Conservation (phyloP, 805 yeast genomes). For the Saccharomyces jurei region DNA sequence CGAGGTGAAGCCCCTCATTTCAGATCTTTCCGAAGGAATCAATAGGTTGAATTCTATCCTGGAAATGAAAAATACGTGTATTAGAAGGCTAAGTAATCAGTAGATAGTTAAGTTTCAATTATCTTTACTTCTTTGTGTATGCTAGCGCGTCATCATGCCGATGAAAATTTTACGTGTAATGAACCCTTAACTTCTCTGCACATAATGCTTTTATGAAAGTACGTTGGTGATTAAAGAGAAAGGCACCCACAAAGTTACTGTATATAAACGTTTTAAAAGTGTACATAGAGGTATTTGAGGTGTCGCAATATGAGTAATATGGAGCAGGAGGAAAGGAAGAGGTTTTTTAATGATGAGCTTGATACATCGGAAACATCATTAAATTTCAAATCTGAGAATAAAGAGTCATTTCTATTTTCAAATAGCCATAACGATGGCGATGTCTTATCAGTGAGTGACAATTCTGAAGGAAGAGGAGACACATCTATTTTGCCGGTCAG, state of each 20-base stretch:
- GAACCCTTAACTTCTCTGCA: neutral
- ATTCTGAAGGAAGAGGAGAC: conserved; percentile 2
- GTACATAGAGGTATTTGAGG: too few relatives aligned
- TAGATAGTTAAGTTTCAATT: neutral
- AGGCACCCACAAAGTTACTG: neutral
- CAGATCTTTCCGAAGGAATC: conserved; percentile 47
- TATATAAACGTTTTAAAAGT: neutral
- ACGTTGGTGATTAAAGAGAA: neutral
- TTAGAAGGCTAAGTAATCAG: conserved; percentile 26
- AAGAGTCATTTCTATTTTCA: conserved; percentile 18
- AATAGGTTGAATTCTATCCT: conserved; percentile 42
- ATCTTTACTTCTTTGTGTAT: neutral
- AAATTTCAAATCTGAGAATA: conserved; percentile 8
- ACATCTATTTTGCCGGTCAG: neutral
- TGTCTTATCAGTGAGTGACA: neutral
- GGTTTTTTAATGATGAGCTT: conserved; percentile 27
- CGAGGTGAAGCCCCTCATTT: conserved; percentile 40
- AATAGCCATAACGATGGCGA: neutral
- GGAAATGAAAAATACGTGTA: conserved; percentile 40
- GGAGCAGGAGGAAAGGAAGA: conserved; percentile 9
- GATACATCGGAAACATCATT: conserved; percentile 17
- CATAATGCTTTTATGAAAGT: neutral
- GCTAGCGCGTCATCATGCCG: neutral
- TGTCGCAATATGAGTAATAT: neutral
- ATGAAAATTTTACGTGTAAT: neutral